These are phyloP conservation scores for Pyronema omphalodes DNA, from an alignment of 495 filamentous ascomycete species.

Conservation along the genomic window DNA sequence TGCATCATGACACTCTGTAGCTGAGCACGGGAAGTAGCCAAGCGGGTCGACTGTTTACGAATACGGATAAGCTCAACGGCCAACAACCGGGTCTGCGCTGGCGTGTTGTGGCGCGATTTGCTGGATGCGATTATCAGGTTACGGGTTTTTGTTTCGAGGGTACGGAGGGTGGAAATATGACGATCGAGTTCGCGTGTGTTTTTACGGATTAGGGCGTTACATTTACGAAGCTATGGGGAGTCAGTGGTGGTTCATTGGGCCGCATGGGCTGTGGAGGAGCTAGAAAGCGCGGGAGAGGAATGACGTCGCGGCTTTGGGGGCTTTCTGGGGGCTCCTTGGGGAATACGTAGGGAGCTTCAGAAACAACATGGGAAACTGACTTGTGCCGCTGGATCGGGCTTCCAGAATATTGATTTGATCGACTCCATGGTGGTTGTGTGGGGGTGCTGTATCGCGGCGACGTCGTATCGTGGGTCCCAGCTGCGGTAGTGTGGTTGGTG, in stretches of 20 bases:
- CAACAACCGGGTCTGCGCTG: slow-evolving; percentile 61
- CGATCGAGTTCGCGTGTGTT: slow-evolving; percentile 93
- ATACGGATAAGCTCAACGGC: slow-evolving; percentile 72
- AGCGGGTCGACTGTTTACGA: slow-evolving; percentile 51
- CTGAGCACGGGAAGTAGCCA: slow-evolving; percentile 76
- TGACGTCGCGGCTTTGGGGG: background rate
- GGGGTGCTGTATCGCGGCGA: no score
- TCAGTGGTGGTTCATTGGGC: slow-evolving; percentile 7
- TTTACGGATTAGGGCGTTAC: slow-evolving; percentile 70
- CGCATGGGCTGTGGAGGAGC: background rate
- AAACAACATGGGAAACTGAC: slow-evolving; percentile 28
- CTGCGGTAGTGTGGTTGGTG: no score
- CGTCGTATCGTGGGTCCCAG: no score
- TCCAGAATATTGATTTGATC: slow-evolving; percentile 70
- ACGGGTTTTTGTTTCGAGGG: slow-evolving; percentile 67
- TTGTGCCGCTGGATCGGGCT: slow-evolving; percentile 81
- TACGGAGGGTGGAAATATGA: slow-evolving; percentile 59
- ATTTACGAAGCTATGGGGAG: slow-evolving; percentile 65
- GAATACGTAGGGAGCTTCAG: background rate
- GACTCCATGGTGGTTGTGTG: slow-evolving; percentile 49
- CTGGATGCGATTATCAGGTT: slow-evolving; percentile 64
- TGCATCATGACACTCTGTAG: slow-evolving; percentile 92
- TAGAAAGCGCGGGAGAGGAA: no score
- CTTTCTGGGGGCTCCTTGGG: background rate
- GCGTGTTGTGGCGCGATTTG: slow-evolving; percentile 49